Conservation (phyloP, 176 grass and related monocot species). For the Musa schizocarpa region DNA sequence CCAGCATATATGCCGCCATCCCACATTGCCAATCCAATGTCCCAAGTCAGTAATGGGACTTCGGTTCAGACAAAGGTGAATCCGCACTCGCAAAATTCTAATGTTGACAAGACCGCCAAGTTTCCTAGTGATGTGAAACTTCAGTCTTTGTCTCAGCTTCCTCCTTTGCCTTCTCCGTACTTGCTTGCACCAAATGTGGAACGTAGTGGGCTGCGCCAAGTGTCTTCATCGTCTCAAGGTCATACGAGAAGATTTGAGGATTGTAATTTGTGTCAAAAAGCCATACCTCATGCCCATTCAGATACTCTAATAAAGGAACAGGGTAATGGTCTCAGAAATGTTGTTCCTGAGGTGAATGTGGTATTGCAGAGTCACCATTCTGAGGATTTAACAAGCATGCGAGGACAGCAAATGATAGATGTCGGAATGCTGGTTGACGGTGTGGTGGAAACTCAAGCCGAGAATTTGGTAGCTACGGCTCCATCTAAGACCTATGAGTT, state of each 20-base stretch:
- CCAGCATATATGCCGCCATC: slow-evolving; percentile 4
- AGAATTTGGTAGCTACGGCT: slow-evolving; percentile 13
- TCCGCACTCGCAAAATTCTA: slow-evolving; percentile 11
- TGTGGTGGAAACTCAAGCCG: neutral
- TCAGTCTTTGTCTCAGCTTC: slow-evolving; percentile 75
- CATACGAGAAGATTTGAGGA: slow-evolving; percentile 34
- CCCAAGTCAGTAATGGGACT: neutral
- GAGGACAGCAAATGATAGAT: slow-evolving; percentile 28
- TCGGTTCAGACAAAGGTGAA: neutral
- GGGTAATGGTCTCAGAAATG: slow-evolving; percentile 31
- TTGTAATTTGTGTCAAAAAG: slow-evolving; percentile 66
- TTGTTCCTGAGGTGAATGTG: slow-evolving; percentile 24
- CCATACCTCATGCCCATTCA: slow-evolving; percentile 68
- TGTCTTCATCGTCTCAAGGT: neutral
- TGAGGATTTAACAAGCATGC: slow-evolving; percentile 60
- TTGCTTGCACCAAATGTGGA: slow-evolving; percentile 44
- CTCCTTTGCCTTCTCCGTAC: slow-evolving; percentile 77
- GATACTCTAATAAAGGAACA: slow-evolving; percentile 55
- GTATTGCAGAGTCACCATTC: slow-evolving; percentile 70
- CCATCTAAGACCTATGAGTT: slow-evolving; percentile 43
- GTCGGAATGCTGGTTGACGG: neutral
- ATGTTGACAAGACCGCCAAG: slow-evolving; percentile 25
- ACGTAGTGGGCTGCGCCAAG: slow-evolving; percentile 17
- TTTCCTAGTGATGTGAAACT: slow-evolving; percentile 38
- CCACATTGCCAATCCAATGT: slow-evolving; percentile 4